A percentile compares a stretch with the other conserved stretches of the same genome.
Evolutionary conservation across 352 stramenopile species (phyloP).

Genomic region (Elongisporangium prolatum): DNA sequence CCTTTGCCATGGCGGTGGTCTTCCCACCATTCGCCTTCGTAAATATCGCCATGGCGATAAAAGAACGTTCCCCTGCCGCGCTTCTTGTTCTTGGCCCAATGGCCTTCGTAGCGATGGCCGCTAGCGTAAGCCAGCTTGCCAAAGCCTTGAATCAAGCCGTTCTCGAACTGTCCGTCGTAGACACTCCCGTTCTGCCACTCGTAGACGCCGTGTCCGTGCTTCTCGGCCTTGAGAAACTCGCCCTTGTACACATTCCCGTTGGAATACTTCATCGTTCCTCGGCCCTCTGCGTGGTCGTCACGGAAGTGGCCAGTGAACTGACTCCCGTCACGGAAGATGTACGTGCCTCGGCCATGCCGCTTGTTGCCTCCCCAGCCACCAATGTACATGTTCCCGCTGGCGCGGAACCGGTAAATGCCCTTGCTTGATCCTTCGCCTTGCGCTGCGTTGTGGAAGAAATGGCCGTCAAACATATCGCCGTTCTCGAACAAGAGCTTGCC

Average conservation of each 20-base stretch:
- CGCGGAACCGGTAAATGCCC: conserved; percentile 60
- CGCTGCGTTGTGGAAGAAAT: conserved; percentile 46
- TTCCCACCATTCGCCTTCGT: conserved; percentile 60
- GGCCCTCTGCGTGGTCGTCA: conserved; percentile 62
- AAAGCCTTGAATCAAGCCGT: conserved; percentile 55
- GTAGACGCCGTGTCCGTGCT: conserved; percentile 56
- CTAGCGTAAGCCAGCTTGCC: conserved; percentile 60
- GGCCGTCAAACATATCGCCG: conserved; percentile 68
- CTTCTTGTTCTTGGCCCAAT: conserved; percentile 65
- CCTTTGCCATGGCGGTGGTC: conserved; percentile 55
- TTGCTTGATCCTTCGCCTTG: conserved; percentile 47
- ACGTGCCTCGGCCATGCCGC: conserved; percentile 68
- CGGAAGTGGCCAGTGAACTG: conserved; percentile 55
- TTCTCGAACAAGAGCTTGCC: conserved; percentile 74
- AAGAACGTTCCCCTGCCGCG: conserved; percentile 76
- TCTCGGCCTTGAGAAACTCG: conserved; percentile 58
- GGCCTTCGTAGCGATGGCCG: conserved; percentile 57
- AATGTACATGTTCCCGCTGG: conserved; percentile 62
- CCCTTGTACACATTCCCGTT: conserved; percentile 85
- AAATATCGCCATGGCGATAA: conserved; percentile 82
- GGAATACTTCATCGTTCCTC: conserved; percentile 71
- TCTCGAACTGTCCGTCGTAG: conserved; percentile 67
- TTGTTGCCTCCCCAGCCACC: conserved; percentile 60
- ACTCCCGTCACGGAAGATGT: conserved; percentile 54
- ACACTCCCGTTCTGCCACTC: conserved; percentile 75